A percentile compares a stretch with the other conserved stretches of the same genome.
Conservation (phyloP, 345 rosid species). For the Euphorbia lathyris region DNA sequence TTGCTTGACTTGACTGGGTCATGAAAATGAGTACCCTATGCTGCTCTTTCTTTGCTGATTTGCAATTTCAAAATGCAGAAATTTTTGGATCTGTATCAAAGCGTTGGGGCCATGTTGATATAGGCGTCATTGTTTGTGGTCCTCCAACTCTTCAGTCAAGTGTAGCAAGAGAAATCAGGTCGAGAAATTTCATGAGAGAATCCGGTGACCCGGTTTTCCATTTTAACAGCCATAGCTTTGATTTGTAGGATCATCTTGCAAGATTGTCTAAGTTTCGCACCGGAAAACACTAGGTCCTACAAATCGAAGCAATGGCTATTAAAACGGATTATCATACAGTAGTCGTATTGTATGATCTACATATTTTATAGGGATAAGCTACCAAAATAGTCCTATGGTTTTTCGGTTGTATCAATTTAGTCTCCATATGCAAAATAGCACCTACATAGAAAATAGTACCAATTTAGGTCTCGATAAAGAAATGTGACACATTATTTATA, state of each 20-base stretch:
- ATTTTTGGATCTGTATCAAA: constrained; percentile 47
- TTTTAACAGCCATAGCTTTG: constrained; percentile 81
- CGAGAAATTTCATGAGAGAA: constrained; percentile 44
- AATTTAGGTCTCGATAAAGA: too few species aligned
- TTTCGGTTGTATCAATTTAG: too few species aligned
- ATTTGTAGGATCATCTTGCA: constrained; percentile 36
- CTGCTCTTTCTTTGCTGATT: background rate
- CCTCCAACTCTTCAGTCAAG: constrained; percentile 66
- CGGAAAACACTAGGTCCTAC: too few species aligned
- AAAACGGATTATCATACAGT: too few species aligned
- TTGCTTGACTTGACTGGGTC: background rate
- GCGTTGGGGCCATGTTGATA: constrained; percentile 66
- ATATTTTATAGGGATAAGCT: too few species aligned
- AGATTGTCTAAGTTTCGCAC: too few species aligned
- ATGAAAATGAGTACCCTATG: background rate
- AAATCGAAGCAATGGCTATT: too few species aligned
- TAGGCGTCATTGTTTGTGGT: constrained; percentile 86
- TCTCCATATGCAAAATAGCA: too few species aligned
- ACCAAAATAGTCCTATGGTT: too few species aligned
- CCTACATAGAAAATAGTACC: too few species aligned
- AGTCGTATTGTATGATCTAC: too few species aligned
- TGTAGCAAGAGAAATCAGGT: constrained; percentile 78
- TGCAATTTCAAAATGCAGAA: constrained; percentile 40
- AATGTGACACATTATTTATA: too few species aligned
- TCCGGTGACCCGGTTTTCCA: constrained; percentile 53